Base-by-base conservation (phyloP, 2,329 filamentous ascomycete genomes). In the Didymosphaeria variabile region DNA sequence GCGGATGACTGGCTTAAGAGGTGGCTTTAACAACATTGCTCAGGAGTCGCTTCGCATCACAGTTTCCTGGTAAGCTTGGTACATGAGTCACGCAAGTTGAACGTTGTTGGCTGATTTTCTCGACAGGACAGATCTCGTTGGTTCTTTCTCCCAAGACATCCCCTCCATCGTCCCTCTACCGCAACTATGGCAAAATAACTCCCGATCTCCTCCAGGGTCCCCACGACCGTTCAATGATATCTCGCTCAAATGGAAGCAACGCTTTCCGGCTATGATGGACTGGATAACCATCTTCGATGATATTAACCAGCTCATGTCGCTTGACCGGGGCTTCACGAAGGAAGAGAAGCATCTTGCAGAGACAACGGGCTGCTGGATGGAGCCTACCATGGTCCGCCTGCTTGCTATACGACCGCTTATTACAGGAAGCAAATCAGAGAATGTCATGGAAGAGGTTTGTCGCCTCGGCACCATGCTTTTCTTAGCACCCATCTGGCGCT, bases 241-340 rank as follows among this genome's bases (percentile, higher is more conserved):
- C 79, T 88, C 82, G 79, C 83, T 86, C 77, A 77, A 81, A 64
- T 86, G 79, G 83, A 86, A 89, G 85, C 85, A 86, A 13, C 65
- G 67, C n/a, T 44, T 75, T 17, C 71, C 70, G 0, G 68, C 64
- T 59, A 54, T 60, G 23, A n/a, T 64, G 8, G 69, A 69, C 50
- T 74, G 71, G 70, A 65, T 76, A 31, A 62, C 67, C 1, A 66
- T 75, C 21, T 75, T 76, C 40, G 72, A 75, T 42, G 68, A 75
- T 51, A 38, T 72, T 6, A 44, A 62, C 10, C 69, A 75, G 26
- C 38, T 75, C 3, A 68, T 74, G 12, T 70, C 63, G 7, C 63
- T 72, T 8, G 71, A 75, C 49, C 60, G 64, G 29, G 65, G 65
- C 5, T 70, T 75, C 38, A 68, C 63, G n/a, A 59, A 70, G 7